Evolutionary conservation across 371 early-diverging fungal genomes (phyloP), one percentile per base, ranked within the genome.

Genomic region (Syncephalastrum sp.): DNA sequence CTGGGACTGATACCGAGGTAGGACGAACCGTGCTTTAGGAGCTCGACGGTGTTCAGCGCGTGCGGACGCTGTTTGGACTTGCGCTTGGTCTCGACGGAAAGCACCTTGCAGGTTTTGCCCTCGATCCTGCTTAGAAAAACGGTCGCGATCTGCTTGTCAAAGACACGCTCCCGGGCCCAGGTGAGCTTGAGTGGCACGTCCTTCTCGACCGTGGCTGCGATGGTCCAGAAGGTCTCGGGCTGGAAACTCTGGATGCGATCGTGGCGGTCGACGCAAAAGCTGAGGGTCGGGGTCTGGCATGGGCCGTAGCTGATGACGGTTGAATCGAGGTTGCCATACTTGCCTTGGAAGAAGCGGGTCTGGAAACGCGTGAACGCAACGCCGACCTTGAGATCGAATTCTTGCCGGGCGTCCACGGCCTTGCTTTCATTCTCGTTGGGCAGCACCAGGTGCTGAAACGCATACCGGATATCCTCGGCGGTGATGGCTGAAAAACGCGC

Each of bases 361-460:
- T 81, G 77, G 42, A 77, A 77, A 19, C 87, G 70, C 7, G 88
- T 90, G 58, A 90, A 82, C 10, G 85, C 75, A 3, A 80, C 75
- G 14, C 88, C 89, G 7, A 86, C 86, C 64, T 85, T 75, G 27
- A 90, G 65, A 80, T 90, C 90, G 7, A 90, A 62, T 57, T 90
- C 90, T 53, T 86, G 85, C 29, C 90, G 67, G 14, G 84, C 80
- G 65, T 84, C 88, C 23, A 90, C 90, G 7, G 90, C 89, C 61
- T 75, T 70, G 14, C 85, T 70, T 66, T 85, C 85, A 33, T 78
- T 69, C 19, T 70, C 64, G 62, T 90, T 85, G 12, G 89, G 81
- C 50, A 60, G 63, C 12, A 52, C 65, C 1, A 88, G 69, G 45
- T 79, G 81, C 2, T 74, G 56, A 64, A 88, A 68, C 0, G 89